Conservation (phyloP, 73 alveolate species). For the Loxodes magnus region DNA sequence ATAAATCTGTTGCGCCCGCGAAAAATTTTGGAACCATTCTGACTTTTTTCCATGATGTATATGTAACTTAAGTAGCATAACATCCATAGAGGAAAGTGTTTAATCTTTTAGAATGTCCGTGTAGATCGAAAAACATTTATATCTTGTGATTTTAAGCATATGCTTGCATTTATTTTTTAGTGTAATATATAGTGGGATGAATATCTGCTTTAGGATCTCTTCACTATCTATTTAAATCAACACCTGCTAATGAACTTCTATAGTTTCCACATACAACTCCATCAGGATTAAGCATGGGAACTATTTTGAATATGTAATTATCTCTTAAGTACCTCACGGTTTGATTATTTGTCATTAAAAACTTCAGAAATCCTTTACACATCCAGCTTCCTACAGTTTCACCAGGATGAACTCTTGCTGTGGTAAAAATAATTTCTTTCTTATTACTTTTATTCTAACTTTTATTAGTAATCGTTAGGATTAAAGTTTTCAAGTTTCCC, state of each 20-base stretch:
- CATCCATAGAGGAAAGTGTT: conserved; percentile 8
- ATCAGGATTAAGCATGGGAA: conserved; percentile 99
- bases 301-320: conserved; percentile 69
- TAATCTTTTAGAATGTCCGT: conserved; percentile 96
- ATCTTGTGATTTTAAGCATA: conserved; percentile 85
- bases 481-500: too few species aligned
- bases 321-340: conserved; percentile 73
- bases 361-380: conserved; percentile 65
- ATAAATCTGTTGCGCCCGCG: too few species aligned
- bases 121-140: conserved; percentile 93
- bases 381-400: conserved; percentile 76
- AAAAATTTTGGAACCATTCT: too few species aligned
- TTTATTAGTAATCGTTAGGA: too few species aligned
- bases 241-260: conserved; percentile 81
- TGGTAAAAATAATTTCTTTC: conserved; percentile 48
- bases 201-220: conserved; percentile 85
- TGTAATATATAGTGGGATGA: conserved; percentile 89
- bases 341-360: conserved; percentile 62
- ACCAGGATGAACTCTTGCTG: conserved; percentile 99
- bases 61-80: too few species aligned
- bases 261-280: conserved; percentile 99
- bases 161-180: conserved; percentile 84
- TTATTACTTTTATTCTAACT: conserved; percentile 33
- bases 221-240: conserved; percentile 97
- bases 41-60: too few species aligned